phyloP scores from a whole-genome alignment of 2,329 filamentous ascomycete genomes.

The Chaetomiaceae sp. region DNA sequence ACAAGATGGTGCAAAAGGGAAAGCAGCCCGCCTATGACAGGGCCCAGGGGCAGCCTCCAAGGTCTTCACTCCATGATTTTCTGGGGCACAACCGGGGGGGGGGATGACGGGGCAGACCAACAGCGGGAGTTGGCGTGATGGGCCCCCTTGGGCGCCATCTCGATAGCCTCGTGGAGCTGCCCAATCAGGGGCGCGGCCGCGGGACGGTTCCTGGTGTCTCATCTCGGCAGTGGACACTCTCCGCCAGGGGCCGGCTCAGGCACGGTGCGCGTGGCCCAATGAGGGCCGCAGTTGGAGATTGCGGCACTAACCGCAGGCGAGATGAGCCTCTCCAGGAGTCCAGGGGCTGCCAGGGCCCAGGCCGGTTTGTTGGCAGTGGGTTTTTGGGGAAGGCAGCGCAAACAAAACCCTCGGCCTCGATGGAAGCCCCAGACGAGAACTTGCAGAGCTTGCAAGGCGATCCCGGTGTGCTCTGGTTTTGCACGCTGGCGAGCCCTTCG shows the following conservation, averaged over 20 bases:
- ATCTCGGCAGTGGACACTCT: conserved; percentile 27
- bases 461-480: background rate
- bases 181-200: conserved; percentile 23
- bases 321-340: conserved; percentile 18
- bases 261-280: conserved; percentile 21
- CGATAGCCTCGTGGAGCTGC: conserved; percentile 19
- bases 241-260: conserved; percentile 22
- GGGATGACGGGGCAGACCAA: conserved; percentile 14
- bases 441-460: too few relatives aligned
- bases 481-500: too few relatives aligned
- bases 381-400: background rate
- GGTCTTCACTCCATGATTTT: conserved; percentile 12
- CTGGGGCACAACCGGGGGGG: conserved; percentile 9
- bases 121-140: conserved; percentile 13
- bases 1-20: conserved; percentile 18
- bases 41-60: conserved; percentile 7
- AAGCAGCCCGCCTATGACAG: conserved; percentile 9
- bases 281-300: conserved; percentile 16
- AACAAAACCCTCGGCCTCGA: background rate
- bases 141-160: conserved; percentile 21
- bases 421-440: too few relatives aligned
- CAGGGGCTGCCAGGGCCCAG: background rate
- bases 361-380: background rate
- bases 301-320: conserved; percentile 20
- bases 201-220: conserved; percentile 22